phyloP scores from a whole-genome alignment of 2,329 filamentous ascomycete genomes.

The Penicillium sp. region DNA sequence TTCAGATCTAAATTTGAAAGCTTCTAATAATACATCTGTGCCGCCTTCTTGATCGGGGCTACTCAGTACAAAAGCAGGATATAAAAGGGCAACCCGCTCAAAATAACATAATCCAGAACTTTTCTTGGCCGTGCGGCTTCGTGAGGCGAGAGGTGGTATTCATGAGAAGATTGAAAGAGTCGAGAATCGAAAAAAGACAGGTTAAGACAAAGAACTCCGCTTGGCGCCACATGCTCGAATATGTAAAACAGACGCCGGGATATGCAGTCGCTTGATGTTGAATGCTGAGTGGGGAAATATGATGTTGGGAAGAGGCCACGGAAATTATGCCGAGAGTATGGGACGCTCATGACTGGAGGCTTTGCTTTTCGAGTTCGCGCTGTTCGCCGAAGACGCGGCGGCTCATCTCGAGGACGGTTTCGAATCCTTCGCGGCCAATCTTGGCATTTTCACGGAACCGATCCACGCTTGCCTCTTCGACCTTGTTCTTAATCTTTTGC shows the following conservation, averaged over 20 bases:
- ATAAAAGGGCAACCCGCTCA: conserved; percentile 4
- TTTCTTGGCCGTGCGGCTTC: conserved; percentile 13
- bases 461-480: conserved; percentile 87
- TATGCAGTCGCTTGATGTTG: conserved; percentile 35
- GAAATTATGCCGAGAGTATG: conserved; percentile 1
- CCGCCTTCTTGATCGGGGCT: background rate
- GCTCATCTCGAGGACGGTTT: conserved; percentile 91
- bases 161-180: conserved; percentile 7
- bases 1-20: conserved; percentile 8
- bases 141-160: conserved; percentile 9
- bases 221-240: conserved; percentile 24
- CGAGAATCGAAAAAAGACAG: conserved; percentile 1
- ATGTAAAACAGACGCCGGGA: conserved; percentile 25
- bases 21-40: conserved; percentile 16
- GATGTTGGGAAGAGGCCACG: background rate
- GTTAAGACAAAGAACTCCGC: conserved; percentile 22
- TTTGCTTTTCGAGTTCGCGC: conserved; percentile 60
- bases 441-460: conserved; percentile 88
- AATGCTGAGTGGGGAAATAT: conserved; percentile 6
- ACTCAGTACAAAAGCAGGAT: background rate
- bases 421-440: conserved; percentile 91
- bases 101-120: conserved; percentile 9
- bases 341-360: conserved; percentile 28
- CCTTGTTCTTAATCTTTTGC: conserved; percentile 94
- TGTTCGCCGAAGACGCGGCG: conserved; percentile 88